Conservation (phyloP, 2,329 filamentous ascomycete species). For the Purpureocillium lavendulum region DNA sequence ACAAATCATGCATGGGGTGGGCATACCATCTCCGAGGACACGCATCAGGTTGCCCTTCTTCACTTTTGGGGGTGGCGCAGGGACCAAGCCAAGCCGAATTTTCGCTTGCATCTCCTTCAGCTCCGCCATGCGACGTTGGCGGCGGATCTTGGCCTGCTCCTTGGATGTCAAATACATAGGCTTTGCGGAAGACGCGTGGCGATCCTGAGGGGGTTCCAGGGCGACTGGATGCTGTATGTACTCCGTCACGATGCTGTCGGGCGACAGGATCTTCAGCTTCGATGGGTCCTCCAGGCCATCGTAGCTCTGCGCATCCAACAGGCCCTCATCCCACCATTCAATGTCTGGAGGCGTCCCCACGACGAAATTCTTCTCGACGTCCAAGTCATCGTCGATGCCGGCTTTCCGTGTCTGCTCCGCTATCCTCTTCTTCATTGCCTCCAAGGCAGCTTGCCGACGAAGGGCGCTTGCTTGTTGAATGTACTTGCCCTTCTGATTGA, state of each 20-base stretch:
- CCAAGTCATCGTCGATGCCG: constrained; percentile 86
- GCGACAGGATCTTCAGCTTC: constrained; percentile 63
- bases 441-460: constrained; percentile 77
- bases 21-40: constrained; percentile 73
- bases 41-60: constrained; percentile 98
- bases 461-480: constrained; percentile 89
- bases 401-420: constrained; percentile 79
- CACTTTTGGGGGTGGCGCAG: constrained; percentile 88
- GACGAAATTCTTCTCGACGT: constrained; percentile 82
- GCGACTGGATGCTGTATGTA: constrained; percentile 91
- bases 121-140: constrained; percentile 85
- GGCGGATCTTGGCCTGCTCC: constrained; percentile 84
- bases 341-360: constrained; percentile 77
- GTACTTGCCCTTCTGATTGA: constrained; percentile 96
- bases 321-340: constrained; percentile 96
- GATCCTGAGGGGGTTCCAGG: constrained; percentile 85
- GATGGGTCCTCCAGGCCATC: constrained; percentile 55
- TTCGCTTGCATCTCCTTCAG: constrained; percentile 96
- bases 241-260: constrained; percentile 81
- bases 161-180: constrained; percentile 86
- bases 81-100: constrained; percentile 81
- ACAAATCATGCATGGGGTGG: not conserved
- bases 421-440: constrained; percentile 91
- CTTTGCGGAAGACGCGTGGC: constrained; percentile 69
- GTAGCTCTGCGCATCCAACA: constrained; percentile 71